A percentile compares a stretch with the other conserved stretches of the same genome.
These are phyloP conservation scores for Paramarasmius palmivorus DNA, from an alignment of 1,284 basidiomycete genomes.

Conservation along the genomic window DNA sequence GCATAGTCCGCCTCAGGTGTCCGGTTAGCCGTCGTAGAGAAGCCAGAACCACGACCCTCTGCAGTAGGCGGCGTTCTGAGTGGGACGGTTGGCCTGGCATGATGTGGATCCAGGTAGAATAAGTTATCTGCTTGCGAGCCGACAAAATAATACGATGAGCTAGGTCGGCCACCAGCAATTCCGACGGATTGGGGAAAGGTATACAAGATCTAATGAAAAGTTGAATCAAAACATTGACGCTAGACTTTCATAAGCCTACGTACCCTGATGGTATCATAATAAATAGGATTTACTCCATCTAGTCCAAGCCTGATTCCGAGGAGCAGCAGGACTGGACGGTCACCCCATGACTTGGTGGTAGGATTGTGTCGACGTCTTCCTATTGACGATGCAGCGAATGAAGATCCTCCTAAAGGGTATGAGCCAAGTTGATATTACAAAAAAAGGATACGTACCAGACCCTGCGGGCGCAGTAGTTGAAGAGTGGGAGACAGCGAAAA, in stretches of 20 bases:
- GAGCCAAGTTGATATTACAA: constrained; percentile 5
- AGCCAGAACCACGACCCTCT: neutral
- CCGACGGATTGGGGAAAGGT: constrained; percentile 95
- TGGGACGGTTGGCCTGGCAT: constrained; percentile 81
- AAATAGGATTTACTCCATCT: constrained; percentile 93
- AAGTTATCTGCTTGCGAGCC: constrained; percentile 87
- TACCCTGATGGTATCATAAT: constrained; percentile 93
- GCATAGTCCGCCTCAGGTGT: constrained; percentile 2
- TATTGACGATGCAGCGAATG: neutral
- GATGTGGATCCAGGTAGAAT: constrained; percentile 97
- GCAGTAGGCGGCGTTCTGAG: constrained; percentile 52
- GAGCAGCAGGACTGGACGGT: constrained; percentile 83
- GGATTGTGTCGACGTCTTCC: neutral
- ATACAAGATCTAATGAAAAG: constrained; percentile 67
- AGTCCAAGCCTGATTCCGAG: constrained; percentile 88
- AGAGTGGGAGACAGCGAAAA: constrained; percentile 76
- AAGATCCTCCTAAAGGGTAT: neutral
- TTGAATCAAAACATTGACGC: neutral
- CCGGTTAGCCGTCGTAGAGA: neutral
- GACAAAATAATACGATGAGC: constrained; percentile 97
- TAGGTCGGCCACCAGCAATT: constrained; percentile 93
- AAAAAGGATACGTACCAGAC: constrained; percentile 5
- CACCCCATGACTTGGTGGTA: constrained; percentile 62
- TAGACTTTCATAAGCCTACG: constrained; percentile 18
- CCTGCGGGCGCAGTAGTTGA: constrained; percentile 29